Percentiles rank a stretch among this genome's conserved stretches.
phyloP scores from a whole-genome alignment of 768 basidiomycete species.

The Russula lepida region DNA sequence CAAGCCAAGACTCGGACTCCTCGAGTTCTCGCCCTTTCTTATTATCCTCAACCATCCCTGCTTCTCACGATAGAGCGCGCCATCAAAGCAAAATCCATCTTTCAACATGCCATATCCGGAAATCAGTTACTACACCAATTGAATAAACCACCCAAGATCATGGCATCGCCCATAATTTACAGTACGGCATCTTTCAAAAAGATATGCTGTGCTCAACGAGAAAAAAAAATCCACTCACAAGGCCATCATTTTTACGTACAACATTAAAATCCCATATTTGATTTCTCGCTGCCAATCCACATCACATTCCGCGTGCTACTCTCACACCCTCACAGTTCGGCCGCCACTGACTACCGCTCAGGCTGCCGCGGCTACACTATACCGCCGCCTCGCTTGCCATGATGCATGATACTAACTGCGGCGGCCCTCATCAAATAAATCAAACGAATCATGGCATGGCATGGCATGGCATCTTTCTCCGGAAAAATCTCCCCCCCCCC shows the following conservation, averaged over 20 bases:
- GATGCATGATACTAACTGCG: neutral
- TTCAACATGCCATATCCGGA: neutral
- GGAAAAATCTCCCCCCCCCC: no score
- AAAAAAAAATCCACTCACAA: neutral
- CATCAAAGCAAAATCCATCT: neutral
- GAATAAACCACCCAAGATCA: neutral
- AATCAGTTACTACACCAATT: neutral
- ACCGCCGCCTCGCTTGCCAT: neutral
- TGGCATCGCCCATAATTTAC: neutral
- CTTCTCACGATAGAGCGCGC: no score
- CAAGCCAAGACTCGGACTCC: no score
- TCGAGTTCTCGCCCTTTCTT: no score
- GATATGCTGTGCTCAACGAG: neutral
- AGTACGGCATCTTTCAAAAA: neutral
- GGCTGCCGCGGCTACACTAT: no score
- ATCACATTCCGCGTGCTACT: neutral
- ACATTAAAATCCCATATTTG: no score
- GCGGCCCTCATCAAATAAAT: no score
- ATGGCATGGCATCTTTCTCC: no score
- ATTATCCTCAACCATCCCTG: no score
- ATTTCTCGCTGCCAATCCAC: neutral
- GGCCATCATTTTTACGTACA: neutral
- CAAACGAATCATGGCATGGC: no score
- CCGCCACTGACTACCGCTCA: neutral
- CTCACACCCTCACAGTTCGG: neutral